Base-by-base conservation (phyloP, 768 basidiomycete genomes). In the Gelatoporia subvermispora region DNA sequence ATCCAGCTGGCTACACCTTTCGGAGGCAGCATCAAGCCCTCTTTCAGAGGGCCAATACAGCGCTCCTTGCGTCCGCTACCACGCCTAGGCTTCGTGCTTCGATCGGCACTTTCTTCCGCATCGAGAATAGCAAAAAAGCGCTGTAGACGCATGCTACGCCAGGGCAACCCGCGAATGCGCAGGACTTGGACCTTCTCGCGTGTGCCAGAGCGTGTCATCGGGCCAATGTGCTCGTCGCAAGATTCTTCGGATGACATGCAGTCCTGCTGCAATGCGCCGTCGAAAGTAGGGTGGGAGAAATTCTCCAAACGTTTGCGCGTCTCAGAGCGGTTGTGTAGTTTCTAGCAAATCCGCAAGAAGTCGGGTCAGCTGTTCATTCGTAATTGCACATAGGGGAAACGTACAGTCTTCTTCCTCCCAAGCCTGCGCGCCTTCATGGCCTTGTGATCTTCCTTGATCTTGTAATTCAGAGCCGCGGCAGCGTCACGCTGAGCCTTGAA, bases 231-330 rank as follows among this genome's bases (percentile, higher is more conserved):
- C 31, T 84, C 84, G 42, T 65, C 67, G 52, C 80, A 79, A 13
- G 86, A 88, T 61, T 89, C 87, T 54, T 89, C 87, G 24, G 82
- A 84, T 22, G 87, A 89, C 82, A 88, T 86, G 64, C 85, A 88
- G 41, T 88, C 87, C 17, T 79, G 52, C 51, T 84, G 81, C 48
- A 89, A 64, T 13, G 87, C 85, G 13, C 79, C 78, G 57, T 88
- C 84, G 58, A 88, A 88, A 13, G 69, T 73, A 21, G 78, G 69
- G 62, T 87, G 81, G 47, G 79, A 74, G 50, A 86, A 83, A 0
- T 59, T 66, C 21, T 65, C 65, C 21, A 79, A 63, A 46, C 73
- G 78, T 54, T 78, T 68, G 20, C 87, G 75, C 22, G 78, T 72
- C 22, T 79, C 81, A 8, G 76, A 73, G 18, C 87, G 85, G 63